Evolutionary conservation across 2,329 filamentous ascomycete species (phyloP).

Genomic region (Neopestalotiopsis sp.): DNA sequence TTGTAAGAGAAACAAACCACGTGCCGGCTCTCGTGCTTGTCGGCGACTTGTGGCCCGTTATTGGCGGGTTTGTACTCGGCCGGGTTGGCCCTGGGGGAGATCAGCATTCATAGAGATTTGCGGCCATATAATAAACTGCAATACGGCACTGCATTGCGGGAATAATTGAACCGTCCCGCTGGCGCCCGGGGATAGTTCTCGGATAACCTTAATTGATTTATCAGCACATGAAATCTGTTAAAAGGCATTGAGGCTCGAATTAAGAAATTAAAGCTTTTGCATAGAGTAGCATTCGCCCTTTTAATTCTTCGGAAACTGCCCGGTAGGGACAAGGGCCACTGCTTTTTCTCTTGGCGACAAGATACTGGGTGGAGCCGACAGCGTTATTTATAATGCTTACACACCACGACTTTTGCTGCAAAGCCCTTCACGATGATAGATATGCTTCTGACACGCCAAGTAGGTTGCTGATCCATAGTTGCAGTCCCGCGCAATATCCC

Average conservation of each 20-base stretch:
- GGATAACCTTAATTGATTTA: no score
- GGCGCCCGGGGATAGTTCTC: no score
- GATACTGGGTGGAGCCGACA: neutral
- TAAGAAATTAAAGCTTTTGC: neutral
- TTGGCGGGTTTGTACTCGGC: neutral
- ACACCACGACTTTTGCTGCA: neutral
- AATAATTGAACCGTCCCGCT: no score
- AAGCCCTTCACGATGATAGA: neutral
- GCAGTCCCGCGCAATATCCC: neutral
- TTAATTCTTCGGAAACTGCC: neutral
- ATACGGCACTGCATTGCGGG: no score
- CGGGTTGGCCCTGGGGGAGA: neutral
- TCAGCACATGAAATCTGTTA: no score
- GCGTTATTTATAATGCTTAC: constrained; percentile 15
- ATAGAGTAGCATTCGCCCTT: neutral
- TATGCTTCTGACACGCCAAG: constrained; percentile 11
- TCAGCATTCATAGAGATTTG: no score
- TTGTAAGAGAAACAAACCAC: neutral
- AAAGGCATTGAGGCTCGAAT: neutral
- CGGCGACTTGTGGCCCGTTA: neutral
- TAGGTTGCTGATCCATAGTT: neutral
- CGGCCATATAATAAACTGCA: no score
- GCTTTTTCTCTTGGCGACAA: constrained; percentile 5
- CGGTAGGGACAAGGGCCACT: neutral
- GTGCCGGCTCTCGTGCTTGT: neutral